Evolutionary conservation across 768 basidiomycete genomes (phyloP), one percentile per base, ranked within the genome.

Genomic region (Termitomyces sp.): DNA sequence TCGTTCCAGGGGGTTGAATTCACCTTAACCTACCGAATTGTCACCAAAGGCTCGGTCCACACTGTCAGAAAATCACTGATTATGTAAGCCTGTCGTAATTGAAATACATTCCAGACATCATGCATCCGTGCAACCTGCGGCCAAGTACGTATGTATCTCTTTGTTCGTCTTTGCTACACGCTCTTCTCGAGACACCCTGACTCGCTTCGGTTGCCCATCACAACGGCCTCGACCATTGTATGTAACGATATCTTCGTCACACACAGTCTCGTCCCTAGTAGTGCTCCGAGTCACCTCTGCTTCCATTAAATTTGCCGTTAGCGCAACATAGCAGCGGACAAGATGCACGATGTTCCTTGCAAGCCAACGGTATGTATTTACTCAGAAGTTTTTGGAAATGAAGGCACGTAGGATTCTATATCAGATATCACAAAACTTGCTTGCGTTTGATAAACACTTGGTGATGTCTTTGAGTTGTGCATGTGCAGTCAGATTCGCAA

Each of bases 51-150:
- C 38, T 38, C 11, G 28, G 48, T 33, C 55, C 55, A 41, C 42
- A 41, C 42, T n/a, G 12, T n/a, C 11, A 37, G 40, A 55, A 59
- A 59, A 45, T 52, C 59, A 60, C 54, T 28, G 23, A 35, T 61
- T 61, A 61, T 55, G 60, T 61, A 61, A 61, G 42, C 60, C 10
- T 19, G 11, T 38, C 8, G 19, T 50, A 37, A 44, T 44, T 44
- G 33, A 35, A 49, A 50, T 35, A 37, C 44, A 51, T 58, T 58
- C 51, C 44, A 57, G 33, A 35, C 11, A 11, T 10, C 9, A 10
- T 10, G 33, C 30, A 31, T 31, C 9, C 1, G 3, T 30, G 5
- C 30, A 30, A n/a, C n/a, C 7, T 30, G 30, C 31, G 31, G 9
- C 31, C 31, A 33, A 2, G 6, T 33, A 30, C 30, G 7, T 9